Conservation (phyloP, 495 filamentous ascomycete genomes). For the Entonaema liquescens region DNA sequence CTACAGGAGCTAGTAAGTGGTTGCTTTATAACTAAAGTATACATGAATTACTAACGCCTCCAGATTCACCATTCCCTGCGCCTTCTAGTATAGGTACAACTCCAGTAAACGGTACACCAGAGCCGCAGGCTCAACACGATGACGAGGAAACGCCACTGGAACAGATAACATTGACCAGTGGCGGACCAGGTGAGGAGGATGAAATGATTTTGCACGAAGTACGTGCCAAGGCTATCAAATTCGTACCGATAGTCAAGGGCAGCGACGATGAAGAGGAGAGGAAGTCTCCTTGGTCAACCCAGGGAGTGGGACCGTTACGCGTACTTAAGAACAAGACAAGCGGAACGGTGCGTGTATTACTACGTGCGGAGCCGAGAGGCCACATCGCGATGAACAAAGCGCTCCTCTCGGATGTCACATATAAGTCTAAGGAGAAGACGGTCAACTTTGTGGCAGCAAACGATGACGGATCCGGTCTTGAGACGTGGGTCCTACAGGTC, state of each 20-base stretch:
- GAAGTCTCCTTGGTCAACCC: conserved; percentile 63
- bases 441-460: conserved; percentile 65
- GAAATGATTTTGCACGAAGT: conserved; percentile 71
- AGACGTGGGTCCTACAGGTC: conserved; percentile 71
- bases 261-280: conserved; percentile 51
- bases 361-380: conserved; percentile 75
- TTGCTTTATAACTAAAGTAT: not conserved
- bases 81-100: conserved; percentile 65
- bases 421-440: conserved; percentile 62
- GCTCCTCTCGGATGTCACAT: conserved; percentile 66
- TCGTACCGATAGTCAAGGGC: conserved; percentile 44
- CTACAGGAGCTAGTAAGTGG: conserved; percentile 56
- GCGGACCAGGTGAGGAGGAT: conserved; percentile 74
- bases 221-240: conserved; percentile 69
- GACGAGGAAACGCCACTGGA: conserved; percentile 61
- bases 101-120: conserved; percentile 69
- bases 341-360: conserved; percentile 67
- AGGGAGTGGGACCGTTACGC: conserved; percentile 71
- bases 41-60: conserved; percentile 27
- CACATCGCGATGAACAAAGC: conserved; percentile 73
- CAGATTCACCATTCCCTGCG: conserved; percentile 59
- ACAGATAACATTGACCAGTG: conserved; percentile 69
- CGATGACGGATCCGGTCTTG: conserved; percentile 58
- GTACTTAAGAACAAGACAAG: conserved; percentile 73
- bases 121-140: conserved; percentile 62